Conservation (phyloP, 1,139 yeast genomes). For the Suhomyces yuchorum region DNA sequence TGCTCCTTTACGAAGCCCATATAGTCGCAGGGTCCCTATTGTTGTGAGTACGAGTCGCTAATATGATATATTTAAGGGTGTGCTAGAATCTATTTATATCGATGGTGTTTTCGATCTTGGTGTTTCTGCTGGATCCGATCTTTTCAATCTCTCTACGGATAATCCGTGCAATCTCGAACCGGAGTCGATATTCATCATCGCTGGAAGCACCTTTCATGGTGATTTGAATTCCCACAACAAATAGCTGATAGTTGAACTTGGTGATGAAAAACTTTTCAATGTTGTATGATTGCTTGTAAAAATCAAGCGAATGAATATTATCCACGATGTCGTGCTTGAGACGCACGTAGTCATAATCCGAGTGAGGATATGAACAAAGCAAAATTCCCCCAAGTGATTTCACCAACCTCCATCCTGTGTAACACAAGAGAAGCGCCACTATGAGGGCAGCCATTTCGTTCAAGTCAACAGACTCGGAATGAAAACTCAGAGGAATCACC, state of each 20-base stretch:
- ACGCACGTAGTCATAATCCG: conserved; percentile 40
- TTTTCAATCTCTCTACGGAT: conserved; percentile 35
- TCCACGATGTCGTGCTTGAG: conserved; percentile 37
- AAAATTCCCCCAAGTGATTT: conserved; percentile 54
- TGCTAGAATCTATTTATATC: conserved; percentile 53
- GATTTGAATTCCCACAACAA: conserved; percentile 56
- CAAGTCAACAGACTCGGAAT: conserved; percentile 37
- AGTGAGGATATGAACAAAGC: conserved; percentile 54
- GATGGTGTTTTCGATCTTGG: conserved; percentile 58
- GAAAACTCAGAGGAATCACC: conserved; percentile 32
- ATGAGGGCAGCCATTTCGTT: conserved; percentile 53
- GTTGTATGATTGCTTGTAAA: conserved; percentile 51
- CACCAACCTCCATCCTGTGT: conserved; percentile 58
- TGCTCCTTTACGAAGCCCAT: too few relatives aligned
- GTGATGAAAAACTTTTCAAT: conserved; percentile 56
- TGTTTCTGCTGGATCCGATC: conserved; percentile 27
- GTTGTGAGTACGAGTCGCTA: too few relatives aligned
- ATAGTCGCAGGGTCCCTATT: too few relatives aligned
- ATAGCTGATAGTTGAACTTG: conserved; percentile 61
- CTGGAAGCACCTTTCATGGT: conserved; percentile 68
- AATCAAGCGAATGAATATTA: conserved; percentile 46
- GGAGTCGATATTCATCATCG: conserved; percentile 62
- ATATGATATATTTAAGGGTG: too few relatives aligned
- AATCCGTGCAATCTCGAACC: conserved; percentile 56
- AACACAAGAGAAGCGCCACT: conserved; percentile 52